A percentile compares a stretch with the other conserved stretches of the same genome.
Conservation (phyloP, 345 rosid genomes). For the Eucalyptus victrix region DNA sequence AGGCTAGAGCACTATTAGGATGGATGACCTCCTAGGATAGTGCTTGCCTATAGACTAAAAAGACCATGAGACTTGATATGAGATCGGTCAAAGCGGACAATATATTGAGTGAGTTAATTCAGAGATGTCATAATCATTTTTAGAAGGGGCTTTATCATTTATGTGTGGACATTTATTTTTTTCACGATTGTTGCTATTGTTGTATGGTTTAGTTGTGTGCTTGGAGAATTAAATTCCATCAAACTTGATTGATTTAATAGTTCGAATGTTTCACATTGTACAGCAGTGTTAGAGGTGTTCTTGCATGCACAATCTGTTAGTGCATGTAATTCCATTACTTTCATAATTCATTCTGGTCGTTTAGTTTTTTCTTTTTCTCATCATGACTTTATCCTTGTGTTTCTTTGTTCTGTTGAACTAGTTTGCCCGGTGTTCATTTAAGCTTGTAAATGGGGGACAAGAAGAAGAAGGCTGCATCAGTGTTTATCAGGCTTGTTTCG, state of each 20-base stretch:
- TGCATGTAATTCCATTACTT: background rate
- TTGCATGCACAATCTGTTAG: background rate
- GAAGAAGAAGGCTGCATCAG: slow-evolving; percentile 69
- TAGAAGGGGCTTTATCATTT: background rate
- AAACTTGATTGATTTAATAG: background rate
- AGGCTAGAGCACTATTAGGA: too few species aligned
- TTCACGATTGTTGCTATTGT: background rate
- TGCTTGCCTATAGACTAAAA: too few species aligned
- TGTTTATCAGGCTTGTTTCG: slow-evolving; percentile 85
- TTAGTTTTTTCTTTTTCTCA: background rate
- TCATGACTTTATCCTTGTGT: background rate
- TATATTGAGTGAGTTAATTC: fast-evolving
- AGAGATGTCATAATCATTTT: background rate
- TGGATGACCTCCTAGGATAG: too few species aligned
- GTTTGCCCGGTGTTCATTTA: background rate
- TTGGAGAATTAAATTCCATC: background rate
- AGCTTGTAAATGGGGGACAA: slow-evolving; percentile 67
- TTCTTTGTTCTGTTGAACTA: background rate
- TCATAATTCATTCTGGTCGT: background rate
- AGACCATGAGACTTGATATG: too few species aligned
- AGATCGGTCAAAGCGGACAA: too few species aligned
- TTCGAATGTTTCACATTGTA: background rate
- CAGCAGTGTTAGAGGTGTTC: background rate
- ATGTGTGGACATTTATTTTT: background rate
- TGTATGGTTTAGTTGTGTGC: background rate